A percentile compares a stretch with the other conserved stretches of the same genome.
These are phyloP conservation scores for Debaryomyces psychrophilus DNA, from an alignment of 1,139 yeast genomes.

Conservation along the genomic window DNA sequence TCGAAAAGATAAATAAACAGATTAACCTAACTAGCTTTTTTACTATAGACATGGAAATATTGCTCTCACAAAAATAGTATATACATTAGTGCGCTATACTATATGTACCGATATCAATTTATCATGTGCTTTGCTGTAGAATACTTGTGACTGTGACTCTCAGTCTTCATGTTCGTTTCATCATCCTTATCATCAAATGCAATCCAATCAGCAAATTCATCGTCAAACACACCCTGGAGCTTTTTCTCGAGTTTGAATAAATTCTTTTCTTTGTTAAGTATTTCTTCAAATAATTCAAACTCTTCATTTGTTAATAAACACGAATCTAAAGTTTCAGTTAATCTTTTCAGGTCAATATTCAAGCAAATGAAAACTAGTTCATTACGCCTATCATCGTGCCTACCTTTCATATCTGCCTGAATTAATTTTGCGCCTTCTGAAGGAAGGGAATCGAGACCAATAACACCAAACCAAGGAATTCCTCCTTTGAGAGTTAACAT, in stretches of 20 bases:
- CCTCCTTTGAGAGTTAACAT: slow-evolving; percentile 48
- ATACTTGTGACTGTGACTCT: background rate
- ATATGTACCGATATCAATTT: background rate
- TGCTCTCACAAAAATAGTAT: no score
- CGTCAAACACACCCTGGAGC: slow-evolving; percentile 34
- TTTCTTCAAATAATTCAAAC: slow-evolving; percentile 26
- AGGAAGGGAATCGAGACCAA: slow-evolving; percentile 38
- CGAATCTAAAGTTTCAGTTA: slow-evolving; percentile 31
- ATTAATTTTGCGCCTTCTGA: slow-evolving; percentile 33
- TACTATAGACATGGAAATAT: no score
- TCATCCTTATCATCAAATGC: slow-evolving; percentile 16
- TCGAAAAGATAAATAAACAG: no score
- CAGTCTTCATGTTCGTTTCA: slow-evolving; percentile 1
- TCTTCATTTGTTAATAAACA: slow-evolving; percentile 44
- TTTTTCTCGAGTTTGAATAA: slow-evolving; percentile 32
- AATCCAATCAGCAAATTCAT: slow-evolving; percentile 37
- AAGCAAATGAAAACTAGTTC: slow-evolving; percentile 50
- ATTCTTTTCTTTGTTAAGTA: slow-evolving; percentile 28
- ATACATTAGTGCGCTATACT: no score
- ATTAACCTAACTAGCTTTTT: no score
- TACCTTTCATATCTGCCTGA: slow-evolving; percentile 38
- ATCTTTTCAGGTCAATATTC: slow-evolving; percentile 27
- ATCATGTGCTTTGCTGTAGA: background rate
- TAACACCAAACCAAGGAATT: slow-evolving; percentile 47
- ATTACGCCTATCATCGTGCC: slow-evolving; percentile 46